phyloP scores from a whole-genome alignment of 768 basidiomycete genomes.

The Xerocomellus dryophilus region DNA sequence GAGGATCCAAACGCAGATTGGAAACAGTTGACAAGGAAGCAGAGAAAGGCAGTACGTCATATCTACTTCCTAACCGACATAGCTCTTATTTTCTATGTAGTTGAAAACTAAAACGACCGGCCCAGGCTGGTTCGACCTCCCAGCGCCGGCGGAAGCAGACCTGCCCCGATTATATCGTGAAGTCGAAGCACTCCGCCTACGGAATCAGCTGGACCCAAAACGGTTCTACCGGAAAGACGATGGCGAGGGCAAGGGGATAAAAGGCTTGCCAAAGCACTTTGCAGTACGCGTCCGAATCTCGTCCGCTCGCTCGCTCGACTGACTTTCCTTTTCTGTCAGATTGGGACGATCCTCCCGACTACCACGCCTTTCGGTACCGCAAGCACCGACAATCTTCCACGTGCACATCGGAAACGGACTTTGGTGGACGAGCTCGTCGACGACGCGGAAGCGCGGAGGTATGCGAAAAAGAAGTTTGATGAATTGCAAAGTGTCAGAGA shows the following conservation, averaged over 20 bases:
- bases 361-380: conserved; percentile 69
- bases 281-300: conserved; percentile 54
- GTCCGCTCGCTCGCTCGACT: conserved; percentile 1
- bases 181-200: conserved; percentile 81
- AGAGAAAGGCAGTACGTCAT: conserved; percentile 63
- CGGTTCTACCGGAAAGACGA: conserved; percentile 87
- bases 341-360: conserved; percentile 75
- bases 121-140: conserved; percentile 83
- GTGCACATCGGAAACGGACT: conserved; percentile 70
- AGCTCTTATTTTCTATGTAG: conserved; percentile 35
- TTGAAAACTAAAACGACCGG: conserved; percentile 71
- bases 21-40: conserved; percentile 66
- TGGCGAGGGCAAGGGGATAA: conserved; percentile 80
- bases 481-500: conserved; percentile 68
- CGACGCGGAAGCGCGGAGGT: conserved; percentile 80
- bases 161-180: conserved; percentile 78
- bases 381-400: conserved; percentile 67
- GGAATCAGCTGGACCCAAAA: conserved; percentile 89
- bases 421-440: conserved; percentile 87
- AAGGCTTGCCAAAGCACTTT: conserved; percentile 84
- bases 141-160: conserved; percentile 77
- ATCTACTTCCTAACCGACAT: not conserved
- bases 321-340: conserved; percentile 40
- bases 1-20: conserved; percentile 60
- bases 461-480: conserved; percentile 90